These are phyloP conservation scores for Gaeumannomyces tritici DNA, from an alignment of 2,329 filamentous ascomycete genomes.

Conservation along the genomic window DNA sequence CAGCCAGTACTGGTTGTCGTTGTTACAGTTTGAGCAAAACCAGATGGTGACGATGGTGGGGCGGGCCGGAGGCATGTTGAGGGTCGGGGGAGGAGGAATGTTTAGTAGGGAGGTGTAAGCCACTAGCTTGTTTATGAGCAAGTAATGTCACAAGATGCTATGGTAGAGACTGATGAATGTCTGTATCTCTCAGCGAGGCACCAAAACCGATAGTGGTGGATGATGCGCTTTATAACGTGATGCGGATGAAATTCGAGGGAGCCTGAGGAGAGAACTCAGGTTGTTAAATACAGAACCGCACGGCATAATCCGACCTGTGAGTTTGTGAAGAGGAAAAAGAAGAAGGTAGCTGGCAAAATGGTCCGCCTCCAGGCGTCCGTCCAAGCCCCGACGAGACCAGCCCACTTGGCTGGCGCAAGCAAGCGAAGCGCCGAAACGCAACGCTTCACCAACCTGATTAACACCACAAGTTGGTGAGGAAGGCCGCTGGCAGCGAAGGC, in stretches of 20 bases:
- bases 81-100: not conserved
- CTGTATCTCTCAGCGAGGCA: not conserved
- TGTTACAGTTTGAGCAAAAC: not conserved
- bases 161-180: not conserved
- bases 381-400: not conserved
- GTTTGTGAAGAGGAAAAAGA: not conserved
- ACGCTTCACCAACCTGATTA: not conserved
- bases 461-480: not conserved
- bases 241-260: not conserved
- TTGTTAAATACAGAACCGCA: not conserved
- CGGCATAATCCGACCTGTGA: not conserved
- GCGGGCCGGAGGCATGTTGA: not conserved
- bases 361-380: not conserved
- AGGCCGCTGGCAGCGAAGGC: not conserved
- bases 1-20: not conserved
- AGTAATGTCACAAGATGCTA: not conserved
- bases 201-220: not conserved
- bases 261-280: not conserved
- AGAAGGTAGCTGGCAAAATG: not conserved
- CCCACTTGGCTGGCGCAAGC: not conserved
- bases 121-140: not conserved
- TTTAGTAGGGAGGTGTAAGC: not conserved
- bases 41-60: not conserved
- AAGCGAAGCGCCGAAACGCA: not conserved
- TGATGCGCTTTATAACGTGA: not conserved